These are phyloP conservation scores for Triticum monococcum DNA, from an alignment of 176 grass and related monocot genomes.

Conservation along the genomic window DNA sequence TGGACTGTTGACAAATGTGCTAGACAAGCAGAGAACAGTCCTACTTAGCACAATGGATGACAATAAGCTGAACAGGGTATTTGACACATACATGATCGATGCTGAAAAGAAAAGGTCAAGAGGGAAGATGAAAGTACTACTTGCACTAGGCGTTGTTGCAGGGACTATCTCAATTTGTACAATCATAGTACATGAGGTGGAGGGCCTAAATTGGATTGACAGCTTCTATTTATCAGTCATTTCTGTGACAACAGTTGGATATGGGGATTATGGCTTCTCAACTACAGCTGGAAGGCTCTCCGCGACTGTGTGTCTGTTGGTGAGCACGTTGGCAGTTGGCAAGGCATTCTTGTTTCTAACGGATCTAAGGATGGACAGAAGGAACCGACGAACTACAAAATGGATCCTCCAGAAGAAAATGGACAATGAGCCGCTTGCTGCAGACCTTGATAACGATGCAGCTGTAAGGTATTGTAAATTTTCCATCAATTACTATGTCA, in stretches of 20 bases:
- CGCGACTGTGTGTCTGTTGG: constrained; percentile 60
- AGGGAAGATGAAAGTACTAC: constrained; percentile 56
- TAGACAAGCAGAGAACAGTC: constrained; percentile 65
- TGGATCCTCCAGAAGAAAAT: constrained; percentile 75
- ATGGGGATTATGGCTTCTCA: constrained; percentile 64
- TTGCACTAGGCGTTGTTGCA: constrained; percentile 49
- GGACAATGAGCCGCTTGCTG: constrained; percentile 51
- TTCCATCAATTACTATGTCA: constrained; percentile 19
- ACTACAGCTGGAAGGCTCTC: constrained; percentile 67
- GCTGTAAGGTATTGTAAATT: constrained; percentile 52
- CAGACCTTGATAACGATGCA: constrained; percentile 47
- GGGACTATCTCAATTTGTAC: constrained; percentile 60
- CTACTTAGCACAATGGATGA: constrained; percentile 79
- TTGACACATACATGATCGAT: constrained; percentile 73
- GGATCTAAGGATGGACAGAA: constrained; percentile 75
- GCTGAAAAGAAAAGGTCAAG: constrained; percentile 64
- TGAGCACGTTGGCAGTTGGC: constrained; percentile 66
- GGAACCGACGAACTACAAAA: constrained; percentile 55
- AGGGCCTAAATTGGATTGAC: constrained; percentile 63
- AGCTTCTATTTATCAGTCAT: constrained; percentile 75
- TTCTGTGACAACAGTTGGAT: constrained; percentile 89
- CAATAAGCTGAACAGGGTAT: constrained; percentile 65
- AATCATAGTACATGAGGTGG: constrained; percentile 58
- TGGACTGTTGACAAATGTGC: constrained; percentile 48
- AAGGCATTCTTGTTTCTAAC: constrained; percentile 70